These are phyloP conservation scores for Marchantia polymorpha DNA, from an alignment of 225 moss, liverwort and hornwort species.

Conservation along the genomic window DNA sequence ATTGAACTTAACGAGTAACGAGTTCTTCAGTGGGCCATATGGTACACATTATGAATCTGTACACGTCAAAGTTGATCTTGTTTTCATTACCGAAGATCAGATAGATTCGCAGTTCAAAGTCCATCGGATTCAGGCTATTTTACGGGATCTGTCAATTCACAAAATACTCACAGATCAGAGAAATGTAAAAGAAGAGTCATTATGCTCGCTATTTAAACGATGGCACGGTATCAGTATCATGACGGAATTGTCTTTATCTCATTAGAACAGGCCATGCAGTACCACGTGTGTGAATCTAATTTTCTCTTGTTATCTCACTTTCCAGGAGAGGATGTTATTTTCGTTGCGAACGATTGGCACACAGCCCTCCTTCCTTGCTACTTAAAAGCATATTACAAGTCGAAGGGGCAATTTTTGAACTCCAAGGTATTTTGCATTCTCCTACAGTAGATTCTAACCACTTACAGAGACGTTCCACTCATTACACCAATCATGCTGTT, in stretches of 20 bases:
- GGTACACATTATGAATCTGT: constrained; percentile 32
- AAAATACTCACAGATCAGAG: too few relatives aligned
- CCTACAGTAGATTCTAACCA: neutral
- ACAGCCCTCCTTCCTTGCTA: constrained; percentile 80
- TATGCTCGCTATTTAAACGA: too few relatives aligned
- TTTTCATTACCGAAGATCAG: too few relatives aligned
- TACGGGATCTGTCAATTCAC: too few relatives aligned
- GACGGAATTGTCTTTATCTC: too few relatives aligned
- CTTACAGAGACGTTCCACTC: neutral
- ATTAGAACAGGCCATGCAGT: too few relatives aligned
- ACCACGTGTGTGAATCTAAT: too few relatives aligned
- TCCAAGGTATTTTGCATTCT: constrained; percentile 52
- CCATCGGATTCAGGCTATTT: too few relatives aligned
- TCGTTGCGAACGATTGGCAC: constrained; percentile 96
- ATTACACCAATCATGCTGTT: neutral
- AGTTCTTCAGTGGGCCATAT: constrained; percentile 72
- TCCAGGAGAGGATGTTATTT: constrained; percentile 84
- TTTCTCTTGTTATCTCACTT: neutral
- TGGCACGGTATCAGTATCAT: too few relatives aligned
- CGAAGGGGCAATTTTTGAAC: constrained; percentile 56
- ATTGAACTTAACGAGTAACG: constrained; percentile 60
- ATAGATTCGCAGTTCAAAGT: too few relatives aligned
- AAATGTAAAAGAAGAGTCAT: too few relatives aligned
- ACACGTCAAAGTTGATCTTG: too few relatives aligned
- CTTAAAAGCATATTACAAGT: constrained; percentile 71